Base-by-base conservation (phyloP, 2,329 filamentous ascomycete genomes). In the Aschersonia sp. region DNA sequence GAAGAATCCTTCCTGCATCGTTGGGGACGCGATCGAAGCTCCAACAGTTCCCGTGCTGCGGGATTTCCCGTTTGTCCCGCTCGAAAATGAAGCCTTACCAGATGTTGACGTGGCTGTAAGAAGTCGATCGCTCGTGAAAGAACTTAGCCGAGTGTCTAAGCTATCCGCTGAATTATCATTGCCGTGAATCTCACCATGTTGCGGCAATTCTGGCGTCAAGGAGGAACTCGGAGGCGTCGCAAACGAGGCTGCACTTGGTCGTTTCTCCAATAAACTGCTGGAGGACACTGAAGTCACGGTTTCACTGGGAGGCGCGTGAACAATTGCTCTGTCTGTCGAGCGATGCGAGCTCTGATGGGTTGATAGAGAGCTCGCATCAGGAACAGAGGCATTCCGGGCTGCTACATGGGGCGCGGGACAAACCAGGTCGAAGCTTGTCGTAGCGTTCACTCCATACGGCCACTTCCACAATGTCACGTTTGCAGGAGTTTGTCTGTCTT, bases 1-100 rank as follows among this genome's bases (percentile, higher is more conserved):
- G 74, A 95, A 98, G 65, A 98, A 97, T 2, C 86, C 92, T 61
- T 98, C 92, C 63, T 98, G 92, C 1, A 94, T 92, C 0, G 89
- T 88, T 2, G 90, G 89, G 1, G 80, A 77, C 31, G 61, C 58
- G 4, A 56, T 45, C 4, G 60, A 47, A 5, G 59, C 55, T 7
- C 54, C 54, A 6, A 51, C 46, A 1, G 61, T 58, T n/a, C 55
- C 57, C 30, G 53, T 58, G 14, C 50, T 58, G 44, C 62, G 58
- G 35, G 57, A 52, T 49, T 62, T 64, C 43, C 44, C 48, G 11
- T 49, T 56, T 11, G 51, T 44, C 9, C 50, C 49, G 32, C 48
- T 52, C 6, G 55, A 51, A 1, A 49, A 30, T 1, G 49, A 29
- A 2, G 45, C 11, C 35, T 50, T 53, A 22, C 14, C 42, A 10